These are phyloP conservation scores for Ramaria sp. DNA, from an alignment of 768 basidiomycete species.

Conservation along the genomic window DNA sequence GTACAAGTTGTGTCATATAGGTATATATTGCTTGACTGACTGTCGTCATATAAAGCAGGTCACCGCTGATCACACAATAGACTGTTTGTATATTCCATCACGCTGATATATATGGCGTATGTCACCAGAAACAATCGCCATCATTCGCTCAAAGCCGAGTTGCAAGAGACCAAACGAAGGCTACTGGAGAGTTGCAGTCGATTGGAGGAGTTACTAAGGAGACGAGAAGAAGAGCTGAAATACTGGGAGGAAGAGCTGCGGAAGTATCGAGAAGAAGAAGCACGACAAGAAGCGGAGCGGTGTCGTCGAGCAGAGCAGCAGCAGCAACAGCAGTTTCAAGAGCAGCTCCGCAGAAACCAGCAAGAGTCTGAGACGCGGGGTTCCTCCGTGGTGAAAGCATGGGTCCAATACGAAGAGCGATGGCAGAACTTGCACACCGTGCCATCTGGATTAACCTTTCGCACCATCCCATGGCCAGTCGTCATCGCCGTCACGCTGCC, in stretches of 20 bases:
- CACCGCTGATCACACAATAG: no score
- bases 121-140: background rate
- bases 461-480: slow-evolving; percentile 63
- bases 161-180: background rate
- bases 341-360: background rate
- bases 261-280: slow-evolving; percentile 27
- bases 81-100: background rate
- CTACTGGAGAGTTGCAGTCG: slow-evolving; percentile 16
- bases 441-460: slow-evolving; percentile 34
- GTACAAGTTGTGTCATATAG: no score
- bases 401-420: slow-evolving; percentile 51
- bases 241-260: slow-evolving; percentile 35
- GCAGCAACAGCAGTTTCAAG: slow-evolving; percentile 20
- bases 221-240: slow-evolving; percentile 40
- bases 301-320: slow-evolving; percentile 19
- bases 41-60: no score
- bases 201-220: slow-evolving; percentile 36
- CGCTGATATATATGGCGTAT: background rate
- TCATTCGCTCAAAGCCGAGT: background rate
- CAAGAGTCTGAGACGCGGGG: slow-evolving; percentile 5
- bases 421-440: slow-evolving; percentile 39
- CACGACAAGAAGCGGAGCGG: slow-evolving; percentile 35
- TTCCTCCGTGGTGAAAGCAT: slow-evolving; percentile 40
- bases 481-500: slow-evolving; percentile 28
- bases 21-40: no score